Percentiles rank a stretch among this genome's conserved stretches.
phyloP scores from a whole-genome alignment of 495 filamentous ascomycete species.

The Lasiosphaeriaceae sp. region DNA sequence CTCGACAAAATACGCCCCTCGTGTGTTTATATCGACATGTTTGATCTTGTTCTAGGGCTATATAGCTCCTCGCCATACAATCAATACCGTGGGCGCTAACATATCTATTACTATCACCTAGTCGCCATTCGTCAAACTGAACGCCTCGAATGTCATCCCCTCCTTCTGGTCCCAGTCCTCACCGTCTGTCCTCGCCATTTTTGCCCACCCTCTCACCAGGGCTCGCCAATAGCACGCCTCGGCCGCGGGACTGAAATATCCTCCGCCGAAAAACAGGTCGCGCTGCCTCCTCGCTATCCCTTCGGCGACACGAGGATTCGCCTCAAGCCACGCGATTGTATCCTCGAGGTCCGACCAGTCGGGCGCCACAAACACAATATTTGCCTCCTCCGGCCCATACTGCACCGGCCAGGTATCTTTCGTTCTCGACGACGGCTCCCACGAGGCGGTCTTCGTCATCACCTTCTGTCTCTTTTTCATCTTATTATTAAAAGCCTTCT shows the following conservation, averaged over 20 bases:
- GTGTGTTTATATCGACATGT: no score
- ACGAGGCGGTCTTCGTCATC: not conserved
- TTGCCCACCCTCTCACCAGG: conserved; percentile 44
- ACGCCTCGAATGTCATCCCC: conserved; percentile 40
- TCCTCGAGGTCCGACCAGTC: conserved; percentile 51
- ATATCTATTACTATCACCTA: not conserved
- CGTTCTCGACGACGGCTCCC: conserved; percentile 19
- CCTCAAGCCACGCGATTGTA: conserved; percentile 40
- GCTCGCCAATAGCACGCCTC: conserved; percentile 54
- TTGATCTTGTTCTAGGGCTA: no score
- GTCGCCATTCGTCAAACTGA: conserved; percentile 28
- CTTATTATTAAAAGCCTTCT: not conserved
- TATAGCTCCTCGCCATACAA: not conserved
- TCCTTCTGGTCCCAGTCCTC: conserved; percentile 30
- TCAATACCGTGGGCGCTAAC: not conserved
- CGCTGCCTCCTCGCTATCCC: conserved; percentile 49
- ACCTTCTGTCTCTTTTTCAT: no score
- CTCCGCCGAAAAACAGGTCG: conserved; percentile 37
- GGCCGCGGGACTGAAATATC: conserved; percentile 48
- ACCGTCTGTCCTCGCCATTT: conserved; percentile 33
- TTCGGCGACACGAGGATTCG: conserved; percentile 38
- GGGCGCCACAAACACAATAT: conserved; percentile 49
- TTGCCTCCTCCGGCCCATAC: conserved; percentile 39
- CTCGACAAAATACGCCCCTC: no score
- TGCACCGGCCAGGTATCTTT: conserved; percentile 32